A percentile compares a stretch with the other conserved stretches of the same genome.
These are phyloP conservation scores for Capsella bursapastoris DNA, from an alignment of 345 rosid species.

Conservation along the genomic window DNA sequence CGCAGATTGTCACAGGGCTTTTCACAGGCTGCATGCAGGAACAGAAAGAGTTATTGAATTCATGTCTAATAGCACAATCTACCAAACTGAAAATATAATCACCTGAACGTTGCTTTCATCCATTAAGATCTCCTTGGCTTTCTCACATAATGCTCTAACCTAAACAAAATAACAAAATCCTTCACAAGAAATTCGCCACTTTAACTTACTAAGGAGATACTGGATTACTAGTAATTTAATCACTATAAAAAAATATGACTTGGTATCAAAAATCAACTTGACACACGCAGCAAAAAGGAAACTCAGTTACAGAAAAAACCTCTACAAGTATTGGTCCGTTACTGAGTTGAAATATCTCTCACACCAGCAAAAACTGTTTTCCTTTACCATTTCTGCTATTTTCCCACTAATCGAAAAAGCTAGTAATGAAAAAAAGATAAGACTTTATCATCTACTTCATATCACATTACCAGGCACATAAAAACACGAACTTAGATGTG, in stretches of 20 bases:
- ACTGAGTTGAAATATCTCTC: slow-evolving; percentile 21
- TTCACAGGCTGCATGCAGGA: slow-evolving; percentile 73
- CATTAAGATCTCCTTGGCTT: slow-evolving; percentile 96
- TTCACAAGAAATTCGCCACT: slow-evolving; percentile 5
- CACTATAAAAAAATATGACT: not conserved
- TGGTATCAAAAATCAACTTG: slow-evolving; percentile 5
- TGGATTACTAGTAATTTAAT: not conserved
- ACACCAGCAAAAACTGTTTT: not conserved
- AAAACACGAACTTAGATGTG: slow-evolving; percentile 29
- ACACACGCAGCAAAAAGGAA: slow-evolving; percentile 14
- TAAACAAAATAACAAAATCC: slow-evolving; percentile 36
- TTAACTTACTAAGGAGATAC: slow-evolving; percentile 2
- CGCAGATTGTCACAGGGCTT: slow-evolving; percentile 95
- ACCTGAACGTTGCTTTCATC: slow-evolving; percentile 98
- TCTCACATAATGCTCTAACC: slow-evolving; percentile 90
- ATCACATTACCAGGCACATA: slow-evolving; percentile 36
- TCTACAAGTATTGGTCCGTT: not conserved
- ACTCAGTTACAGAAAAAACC: slow-evolving; percentile 3
- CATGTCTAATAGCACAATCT: slow-evolving; percentile 29
- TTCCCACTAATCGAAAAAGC: slow-evolving; percentile 11
- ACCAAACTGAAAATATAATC: slow-evolving; percentile 1
- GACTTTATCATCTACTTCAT: slow-evolving; percentile 18
- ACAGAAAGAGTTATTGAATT: not conserved
- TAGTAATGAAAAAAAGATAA: slow-evolving; percentile 3
- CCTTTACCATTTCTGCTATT: not conserved